These are phyloP conservation scores for Bipolaris sorokiniana DNA, from an alignment of 2,329 filamentous ascomycete genomes.

Conservation along the genomic window DNA sequence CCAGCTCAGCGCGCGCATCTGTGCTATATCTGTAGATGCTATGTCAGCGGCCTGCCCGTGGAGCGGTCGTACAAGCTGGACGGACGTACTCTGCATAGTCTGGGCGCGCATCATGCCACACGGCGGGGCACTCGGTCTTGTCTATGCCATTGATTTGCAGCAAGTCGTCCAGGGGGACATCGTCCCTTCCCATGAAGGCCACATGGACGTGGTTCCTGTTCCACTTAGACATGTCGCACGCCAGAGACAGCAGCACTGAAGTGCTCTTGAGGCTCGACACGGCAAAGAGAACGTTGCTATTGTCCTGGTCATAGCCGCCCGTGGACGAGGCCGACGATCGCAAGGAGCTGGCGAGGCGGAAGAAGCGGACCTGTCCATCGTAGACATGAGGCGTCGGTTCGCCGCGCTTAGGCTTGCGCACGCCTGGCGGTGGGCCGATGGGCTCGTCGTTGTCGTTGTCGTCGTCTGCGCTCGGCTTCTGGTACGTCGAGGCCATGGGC, in stretches of 20 bases:
- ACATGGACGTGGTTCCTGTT: constrained; percentile 80
- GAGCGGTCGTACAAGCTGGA: background rate
- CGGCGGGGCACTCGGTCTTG: constrained; percentile 67
- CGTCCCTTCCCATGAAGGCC: constrained; percentile 74
- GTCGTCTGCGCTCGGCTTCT: constrained; percentile 13
- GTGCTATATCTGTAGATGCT: constrained; percentile 59
- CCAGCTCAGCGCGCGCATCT: constrained; percentile 70
- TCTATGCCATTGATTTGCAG: constrained; percentile 80
- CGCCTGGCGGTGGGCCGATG: constrained; percentile 37
- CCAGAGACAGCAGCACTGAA: constrained; percentile 75
- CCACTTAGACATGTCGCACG: constrained; percentile 81
- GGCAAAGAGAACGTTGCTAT: constrained; percentile 79
- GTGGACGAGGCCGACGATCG: constrained; percentile 61
- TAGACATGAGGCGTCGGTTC: constrained; percentile 52
- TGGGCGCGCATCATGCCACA: constrained; percentile 75
- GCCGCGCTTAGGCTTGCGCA: constrained; percentile 23
- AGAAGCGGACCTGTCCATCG: constrained; percentile 73
- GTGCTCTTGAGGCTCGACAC: constrained; percentile 76
- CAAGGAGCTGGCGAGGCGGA: constrained; percentile 67
- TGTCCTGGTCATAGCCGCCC: constrained; percentile 58
- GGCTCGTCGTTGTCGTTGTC: constrained; percentile 20
- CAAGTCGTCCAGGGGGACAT: constrained; percentile 72
- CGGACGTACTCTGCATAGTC: constrained; percentile 64
- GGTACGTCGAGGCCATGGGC: constrained; percentile 15
- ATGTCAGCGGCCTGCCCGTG: background rate